A percentile compares a stretch with the other conserved stretches of the same genome.
These are phyloP conservation scores for Mycena galopus DNA, from an alignment of 768 basidiomycete species.

Conservation along the genomic window DNA sequence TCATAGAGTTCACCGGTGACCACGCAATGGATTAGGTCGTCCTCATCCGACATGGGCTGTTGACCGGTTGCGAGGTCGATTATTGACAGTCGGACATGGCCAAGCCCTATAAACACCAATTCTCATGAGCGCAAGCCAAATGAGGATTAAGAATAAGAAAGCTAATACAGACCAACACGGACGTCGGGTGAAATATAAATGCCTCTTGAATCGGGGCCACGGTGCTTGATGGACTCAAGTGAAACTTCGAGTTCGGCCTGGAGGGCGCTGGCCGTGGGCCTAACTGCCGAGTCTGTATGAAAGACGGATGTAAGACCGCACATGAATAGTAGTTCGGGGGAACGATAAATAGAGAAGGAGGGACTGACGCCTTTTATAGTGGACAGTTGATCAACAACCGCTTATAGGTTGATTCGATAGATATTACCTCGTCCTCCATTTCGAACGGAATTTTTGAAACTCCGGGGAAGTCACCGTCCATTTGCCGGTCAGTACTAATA, in stretches of 20 bases:
- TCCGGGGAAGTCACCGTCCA: neutral
- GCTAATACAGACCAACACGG: conserved; percentile 25
- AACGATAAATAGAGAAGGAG: neutral
- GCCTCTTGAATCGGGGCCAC: conserved; percentile 33
- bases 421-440: neutral
- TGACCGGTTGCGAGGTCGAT: conserved; percentile 38
- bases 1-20: conserved; percentile 37
- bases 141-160: no score
- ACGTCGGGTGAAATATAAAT: conserved; percentile 30
- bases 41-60: conserved; percentile 36
- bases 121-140: neutral
- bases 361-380: neutral
- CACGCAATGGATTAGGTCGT: conserved; percentile 33
- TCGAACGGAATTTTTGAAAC: neutral
- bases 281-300: neutral
- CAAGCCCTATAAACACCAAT: conserved; percentile 22
- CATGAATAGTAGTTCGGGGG: neutral
- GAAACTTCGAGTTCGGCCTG: conserved; percentile 12
- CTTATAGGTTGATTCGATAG: neutral
- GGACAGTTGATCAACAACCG: neutral
- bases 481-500: neutral
- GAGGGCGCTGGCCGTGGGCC: neutral
- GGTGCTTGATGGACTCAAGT: conserved; percentile 25
- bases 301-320: conserved; percentile 17
- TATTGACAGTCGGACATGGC: conserved; percentile 35